These are phyloP conservation scores for Suillus subaureus DNA, from an alignment of 768 basidiomycete species.

Conservation along the genomic window DNA sequence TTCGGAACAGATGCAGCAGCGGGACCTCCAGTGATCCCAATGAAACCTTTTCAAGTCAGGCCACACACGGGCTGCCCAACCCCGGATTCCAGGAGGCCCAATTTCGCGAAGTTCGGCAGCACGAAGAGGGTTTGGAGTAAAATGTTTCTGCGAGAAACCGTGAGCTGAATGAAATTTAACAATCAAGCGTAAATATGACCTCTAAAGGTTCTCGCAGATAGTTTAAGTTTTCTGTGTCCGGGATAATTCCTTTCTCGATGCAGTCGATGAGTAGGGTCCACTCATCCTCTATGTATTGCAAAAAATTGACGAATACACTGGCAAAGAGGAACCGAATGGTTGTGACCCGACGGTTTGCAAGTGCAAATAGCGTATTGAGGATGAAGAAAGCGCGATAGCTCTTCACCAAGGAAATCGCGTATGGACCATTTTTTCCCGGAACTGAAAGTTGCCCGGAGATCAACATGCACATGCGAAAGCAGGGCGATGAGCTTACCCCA, in stretches of 20 bases:
- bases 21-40: conserved; percentile 6
- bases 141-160: conserved; percentile 3
- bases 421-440: conserved; percentile 16
- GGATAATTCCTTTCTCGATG: conserved; percentile 13
- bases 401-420: conserved; percentile 22
- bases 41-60: conserved; percentile 2
- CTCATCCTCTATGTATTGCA: conserved; percentile 11
- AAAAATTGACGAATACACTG: conserved; percentile 6
- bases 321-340: neutral
- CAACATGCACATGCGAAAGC: neutral
- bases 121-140: conserved; percentile 13
- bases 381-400: conserved; percentile 13
- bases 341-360: conserved; percentile 5
- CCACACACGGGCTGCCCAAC: conserved; percentile 12
- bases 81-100: neutral
- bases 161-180: neutral
- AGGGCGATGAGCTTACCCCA: neutral
- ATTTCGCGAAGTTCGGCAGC: conserved; percentile 11
- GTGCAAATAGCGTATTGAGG: conserved; percentile 13
- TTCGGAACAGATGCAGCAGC: conserved; percentile 9
- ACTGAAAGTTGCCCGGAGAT: conserved; percentile 10
- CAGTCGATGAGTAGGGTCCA: conserved; percentile 8
- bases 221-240: conserved; percentile 6
- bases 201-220: conserved; percentile 2
- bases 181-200: neutral